Base-by-base conservation (phyloP, 495 filamentous ascomycete genomes). In the Aspergillus ostianus region DNA sequence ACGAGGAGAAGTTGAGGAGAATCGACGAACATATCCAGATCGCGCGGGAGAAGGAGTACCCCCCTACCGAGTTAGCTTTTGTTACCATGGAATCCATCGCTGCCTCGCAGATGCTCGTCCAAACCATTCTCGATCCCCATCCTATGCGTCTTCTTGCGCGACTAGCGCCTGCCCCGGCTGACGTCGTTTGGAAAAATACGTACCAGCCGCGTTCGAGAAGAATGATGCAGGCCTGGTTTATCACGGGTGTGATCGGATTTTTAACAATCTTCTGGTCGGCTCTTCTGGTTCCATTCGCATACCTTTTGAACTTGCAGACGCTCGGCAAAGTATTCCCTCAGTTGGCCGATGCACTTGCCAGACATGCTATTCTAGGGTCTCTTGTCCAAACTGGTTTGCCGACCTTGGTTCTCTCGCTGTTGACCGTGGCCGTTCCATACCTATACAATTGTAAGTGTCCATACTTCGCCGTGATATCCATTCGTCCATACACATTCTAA, bases 1-100 rank as follows among this genome's bases (percentile, higher is more conserved):
- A 89, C 67, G 88, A 93, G 63, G 91, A 95, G 67, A 88, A 88
- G 65, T 80, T 98, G n/a, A 87, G 87, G 17, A 83, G 80, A 29
- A 69, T 94, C 6, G 93, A 98, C 59, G 90, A 93, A 47, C 79
- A 87, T 64, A 93, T 99, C 47, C 70, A 70, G 20, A 70, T 62
- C 17, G 85, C 89, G 0, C 83, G 95, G 26, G 83, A 84, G 63
- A 93, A 93, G 69, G 85, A 88, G 17, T 97, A 90, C 67, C 74
- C 80, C 9, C 81, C 95, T 2, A 92, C 85, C 0, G 86, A 92
- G 47, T 78, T 95, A 36, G 95, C 95, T 7, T 98, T 98, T 70
- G 91, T 99, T 32, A 97, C 95, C 0, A 92, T 99, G 90, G 88
- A 97, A 71, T 96, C 92, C 18, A 91, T 93, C 59, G 89, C 91